Percentiles rank a stretch among this genome's conserved stretches.
phyloP scores from a whole-genome alignment of 176 grass and related monocot species.

The Bothriochloa decipiens region DNA sequence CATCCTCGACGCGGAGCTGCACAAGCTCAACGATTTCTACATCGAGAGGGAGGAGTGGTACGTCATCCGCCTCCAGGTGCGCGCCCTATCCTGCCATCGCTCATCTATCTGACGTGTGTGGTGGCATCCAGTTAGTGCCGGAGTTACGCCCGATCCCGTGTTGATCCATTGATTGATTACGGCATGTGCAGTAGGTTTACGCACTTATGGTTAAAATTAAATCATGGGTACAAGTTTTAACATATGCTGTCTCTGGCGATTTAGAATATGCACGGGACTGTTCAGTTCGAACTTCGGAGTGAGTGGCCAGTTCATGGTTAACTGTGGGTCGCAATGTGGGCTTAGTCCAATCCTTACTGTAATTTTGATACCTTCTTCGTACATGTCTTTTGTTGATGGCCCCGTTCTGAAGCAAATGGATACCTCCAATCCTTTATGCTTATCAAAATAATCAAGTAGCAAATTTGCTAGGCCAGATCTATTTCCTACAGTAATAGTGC shows the following conservation, averaged over 20 bases:
- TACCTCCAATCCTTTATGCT: not conserved
- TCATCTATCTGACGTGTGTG: not conserved
- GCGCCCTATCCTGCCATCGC: not conserved
- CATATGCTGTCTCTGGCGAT: not conserved
- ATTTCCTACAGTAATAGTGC: not conserved
- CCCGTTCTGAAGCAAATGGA: not conserved
- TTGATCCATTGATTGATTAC: not conserved
- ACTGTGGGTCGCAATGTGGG: not conserved
- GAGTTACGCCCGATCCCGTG: not conserved
- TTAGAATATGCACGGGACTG: too few species aligned
- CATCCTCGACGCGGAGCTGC: slow-evolving; percentile 79
- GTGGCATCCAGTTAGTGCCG: not conserved
- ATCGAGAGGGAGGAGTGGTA: slow-evolving; percentile 97
- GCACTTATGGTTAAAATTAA: not conserved
- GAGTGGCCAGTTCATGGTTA: not conserved
- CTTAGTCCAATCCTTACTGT: not conserved
- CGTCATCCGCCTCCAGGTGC: slow-evolving; percentile 93
- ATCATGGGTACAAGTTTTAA: not conserved
- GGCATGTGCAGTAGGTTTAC: not conserved
- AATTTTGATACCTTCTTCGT: not conserved
- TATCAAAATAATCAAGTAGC: not conserved
- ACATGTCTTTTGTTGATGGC: not conserved
- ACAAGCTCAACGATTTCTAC: slow-evolving; percentile 97
- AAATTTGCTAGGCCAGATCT: not conserved
- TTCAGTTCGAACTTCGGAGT: not conserved